Evolutionary conservation across 148 eudicot species (phyloP).

Genomic region (Chenopodium formosanum): DNA sequence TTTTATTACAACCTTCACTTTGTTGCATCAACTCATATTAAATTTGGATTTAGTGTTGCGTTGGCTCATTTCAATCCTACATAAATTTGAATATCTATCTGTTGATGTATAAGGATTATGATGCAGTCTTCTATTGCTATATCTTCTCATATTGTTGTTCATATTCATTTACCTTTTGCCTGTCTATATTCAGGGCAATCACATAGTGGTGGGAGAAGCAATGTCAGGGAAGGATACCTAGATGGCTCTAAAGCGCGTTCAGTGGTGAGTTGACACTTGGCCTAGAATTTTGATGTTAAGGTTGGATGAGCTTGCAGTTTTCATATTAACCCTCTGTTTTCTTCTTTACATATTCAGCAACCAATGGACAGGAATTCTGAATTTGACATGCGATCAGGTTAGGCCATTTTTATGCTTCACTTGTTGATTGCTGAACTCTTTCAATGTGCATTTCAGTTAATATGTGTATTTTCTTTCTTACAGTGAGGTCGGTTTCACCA

Average conservation of each 20-base stretch:
- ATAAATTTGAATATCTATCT: background rate
- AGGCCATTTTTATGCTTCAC: constrained; percentile 5
- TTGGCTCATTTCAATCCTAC: background rate
- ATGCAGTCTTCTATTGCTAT: background rate
- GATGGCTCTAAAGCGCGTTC: constrained; percentile 46
- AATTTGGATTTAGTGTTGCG: background rate
- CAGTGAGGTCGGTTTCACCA: constrained; percentile 68
- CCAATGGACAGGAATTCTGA: constrained; percentile 48
- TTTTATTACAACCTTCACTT: background rate
- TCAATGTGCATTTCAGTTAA: background rate
- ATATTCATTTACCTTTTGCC: constrained; percentile 6
- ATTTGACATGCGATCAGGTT: constrained; percentile 60
- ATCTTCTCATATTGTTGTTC: background rate
- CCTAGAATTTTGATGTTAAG: constrained; percentile 3
- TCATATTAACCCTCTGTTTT: constrained; percentile 5
- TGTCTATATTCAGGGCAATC: constrained; percentile 43
- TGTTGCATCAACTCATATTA: background rate
- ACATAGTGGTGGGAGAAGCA: constrained; percentile 37
- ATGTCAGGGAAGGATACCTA: constrained; percentile 48
- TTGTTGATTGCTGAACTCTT: background rate
- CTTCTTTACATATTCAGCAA: constrained; percentile 40
- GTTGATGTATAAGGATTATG: background rate
- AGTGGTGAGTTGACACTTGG: constrained; percentile 45
- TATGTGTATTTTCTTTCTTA: constrained; percentile 26
- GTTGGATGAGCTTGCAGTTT: constrained; percentile 9